Evolutionary conservation across 768 basidiomycete species (phyloP).

Genomic region (Lepiota subincarnata): DNA sequence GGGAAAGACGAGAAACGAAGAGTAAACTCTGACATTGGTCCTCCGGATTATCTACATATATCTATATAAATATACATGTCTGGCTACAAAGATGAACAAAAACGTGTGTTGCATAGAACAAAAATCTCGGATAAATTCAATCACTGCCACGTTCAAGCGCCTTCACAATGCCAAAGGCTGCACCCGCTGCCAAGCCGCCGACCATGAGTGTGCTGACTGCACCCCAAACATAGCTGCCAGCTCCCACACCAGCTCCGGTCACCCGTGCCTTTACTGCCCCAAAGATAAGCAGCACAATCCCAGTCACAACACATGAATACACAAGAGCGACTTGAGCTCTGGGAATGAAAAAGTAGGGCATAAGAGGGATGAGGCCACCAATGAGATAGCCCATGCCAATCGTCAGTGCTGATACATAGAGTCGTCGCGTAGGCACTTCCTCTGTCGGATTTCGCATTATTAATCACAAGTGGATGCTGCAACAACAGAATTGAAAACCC

Average conservation of each 20-base stretch:
- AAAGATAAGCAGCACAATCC: constrained; percentile 81
- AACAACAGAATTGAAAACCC: constrained; percentile 19
- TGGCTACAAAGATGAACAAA: background rate
- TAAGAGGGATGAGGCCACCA: constrained; percentile 88
- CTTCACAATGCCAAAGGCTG: constrained; percentile 52
- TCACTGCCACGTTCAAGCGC: constrained; percentile 33
- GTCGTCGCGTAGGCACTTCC: constrained; percentile 79
- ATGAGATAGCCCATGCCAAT: constrained; percentile 93
- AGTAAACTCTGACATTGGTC: constrained; percentile 12
- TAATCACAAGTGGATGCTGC: background rate
- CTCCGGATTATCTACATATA: background rate
- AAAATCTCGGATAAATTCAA: background rate
- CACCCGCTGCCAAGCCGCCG: constrained; percentile 84
- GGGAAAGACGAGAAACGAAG: constrained; percentile 6
- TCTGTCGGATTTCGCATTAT: constrained; percentile 52
- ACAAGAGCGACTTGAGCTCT: constrained; percentile 63
- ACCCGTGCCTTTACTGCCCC: constrained; percentile 87
- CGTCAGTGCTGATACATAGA: constrained; percentile 90
- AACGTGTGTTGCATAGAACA: too few species aligned
- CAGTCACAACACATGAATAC: constrained; percentile 78
- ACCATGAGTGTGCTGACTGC: constrained; percentile 84
- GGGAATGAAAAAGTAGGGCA: constrained; percentile 89
- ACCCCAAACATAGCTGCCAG: constrained; percentile 78
- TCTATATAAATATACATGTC: background rate
- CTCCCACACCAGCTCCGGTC: constrained; percentile 71